Conservation (phyloP, 371 early-diverging fungal genomes). For the Mortierella sp. region DNA sequence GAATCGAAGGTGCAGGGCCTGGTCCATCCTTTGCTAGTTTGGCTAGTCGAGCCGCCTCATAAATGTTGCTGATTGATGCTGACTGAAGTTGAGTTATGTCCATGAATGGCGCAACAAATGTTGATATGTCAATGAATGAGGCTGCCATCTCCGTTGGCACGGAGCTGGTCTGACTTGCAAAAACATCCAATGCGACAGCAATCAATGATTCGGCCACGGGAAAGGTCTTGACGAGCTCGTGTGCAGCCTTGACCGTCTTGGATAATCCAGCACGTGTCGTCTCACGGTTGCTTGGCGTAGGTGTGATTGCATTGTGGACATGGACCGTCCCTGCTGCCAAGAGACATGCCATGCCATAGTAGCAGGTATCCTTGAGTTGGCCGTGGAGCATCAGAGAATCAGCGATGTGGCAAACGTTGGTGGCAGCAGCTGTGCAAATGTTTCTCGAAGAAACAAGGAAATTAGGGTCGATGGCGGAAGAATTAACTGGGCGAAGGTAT, state of each 20-base stretch:
- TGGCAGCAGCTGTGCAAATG: conserved; percentile 25
- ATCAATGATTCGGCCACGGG: conserved; percentile 19
- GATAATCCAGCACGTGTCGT: conserved; percentile 20
- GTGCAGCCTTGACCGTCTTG: conserved; percentile 19
- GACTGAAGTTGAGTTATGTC: conserved; percentile 17
- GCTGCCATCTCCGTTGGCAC: conserved; percentile 7
- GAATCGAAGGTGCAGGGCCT: conserved; percentile 16
- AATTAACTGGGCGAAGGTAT: conserved; percentile 14
- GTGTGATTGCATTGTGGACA: conserved; percentile 25
- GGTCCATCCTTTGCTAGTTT: conserved; percentile 20
- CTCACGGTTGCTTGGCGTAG: conserved; percentile 18
- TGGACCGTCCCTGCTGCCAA: conserved; percentile 26
- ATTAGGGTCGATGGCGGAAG: conserved; percentile 16
- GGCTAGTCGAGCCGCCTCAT: conserved; percentile 23
- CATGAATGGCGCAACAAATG: conserved; percentile 16
- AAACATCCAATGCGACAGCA: conserved; percentile 20
- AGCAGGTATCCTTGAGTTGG: conserved; percentile 15
- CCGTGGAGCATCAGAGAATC: conserved; percentile 25
- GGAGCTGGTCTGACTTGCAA: conserved; percentile 12
- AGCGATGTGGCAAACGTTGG: conserved; percentile 29
- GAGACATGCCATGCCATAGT: conserved; percentile 21
- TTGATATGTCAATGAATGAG: conserved; percentile 15
- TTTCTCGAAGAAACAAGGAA: conserved; percentile 23
- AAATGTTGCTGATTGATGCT: conserved; percentile 14
- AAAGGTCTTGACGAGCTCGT: conserved; percentile 25